These are phyloP conservation scores for Salix exigua DNA, from an alignment of 345 rosid species.

Conservation along the genomic window DNA sequence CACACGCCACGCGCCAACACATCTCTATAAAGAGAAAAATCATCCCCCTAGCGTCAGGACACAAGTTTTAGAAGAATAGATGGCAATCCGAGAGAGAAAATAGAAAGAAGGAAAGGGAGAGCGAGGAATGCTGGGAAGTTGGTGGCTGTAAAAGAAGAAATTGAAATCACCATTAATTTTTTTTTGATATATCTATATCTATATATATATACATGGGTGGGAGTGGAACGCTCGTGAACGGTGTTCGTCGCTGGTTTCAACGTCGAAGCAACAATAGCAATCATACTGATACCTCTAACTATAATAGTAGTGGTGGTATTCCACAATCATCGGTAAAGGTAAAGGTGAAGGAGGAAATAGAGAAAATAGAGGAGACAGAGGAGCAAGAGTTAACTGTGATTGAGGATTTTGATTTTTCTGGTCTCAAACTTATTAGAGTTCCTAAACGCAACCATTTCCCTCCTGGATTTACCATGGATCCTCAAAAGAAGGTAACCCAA, in stretches of 20 bases:
- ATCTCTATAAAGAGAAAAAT: too few relatives aligned
- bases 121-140: background rate
- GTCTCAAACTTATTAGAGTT: conserved; percentile 42
- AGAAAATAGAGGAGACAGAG: conserved; percentile 17
- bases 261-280: conserved; percentile 31
- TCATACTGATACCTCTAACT: conserved; percentile 2
- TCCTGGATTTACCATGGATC: conserved; percentile 46
- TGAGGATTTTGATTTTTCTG: conserved; percentile 54
- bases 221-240: conserved; percentile 70
- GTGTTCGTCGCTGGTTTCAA: conserved; percentile 90
- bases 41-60: background rate
- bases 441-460: conserved; percentile 48
- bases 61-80: background rate
- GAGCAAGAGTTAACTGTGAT: conserved; percentile 23
- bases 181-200: background rate
- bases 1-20: background rate
- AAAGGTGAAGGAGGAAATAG: background rate
- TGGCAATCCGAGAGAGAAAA: background rate
- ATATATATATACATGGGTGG: conserved; percentile 47
- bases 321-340: conserved; percentile 36
- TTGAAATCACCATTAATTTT: background rate
- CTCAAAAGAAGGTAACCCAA: conserved; percentile 61
- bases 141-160: background rate
- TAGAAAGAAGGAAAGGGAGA: background rate
- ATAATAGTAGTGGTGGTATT: conserved; percentile 20